Base-by-base conservation (phyloP, 2,329 filamentous ascomycete genomes). In the Trichoderma oligosporum region DNA sequence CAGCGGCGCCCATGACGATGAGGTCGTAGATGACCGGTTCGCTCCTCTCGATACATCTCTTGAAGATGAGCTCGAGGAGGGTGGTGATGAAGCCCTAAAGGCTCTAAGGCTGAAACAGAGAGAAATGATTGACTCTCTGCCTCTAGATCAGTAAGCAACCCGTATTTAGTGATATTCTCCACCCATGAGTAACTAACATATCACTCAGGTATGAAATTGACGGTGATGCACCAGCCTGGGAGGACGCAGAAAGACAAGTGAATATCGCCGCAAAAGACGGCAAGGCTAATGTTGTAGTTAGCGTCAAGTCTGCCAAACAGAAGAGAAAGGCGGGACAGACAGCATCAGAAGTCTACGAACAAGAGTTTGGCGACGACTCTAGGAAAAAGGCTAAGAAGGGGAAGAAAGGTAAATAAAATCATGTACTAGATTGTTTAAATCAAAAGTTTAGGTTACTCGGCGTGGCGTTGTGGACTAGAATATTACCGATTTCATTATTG, bases 121-220 rank as follows among this genome's bases (percentile, higher is more conserved):
- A 65, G 89, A 90, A 64, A 78, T 97, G 63, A 96, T 97, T 67
- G 89, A 97, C 76, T 88, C 91, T 61, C 76, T 97, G 61, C 92
- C 93, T 42, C 78, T 97, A 52, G 91, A 96, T 67, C 86, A 89
- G 66, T 71, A 64, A 67, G 72, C 64, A 56, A 2, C 4, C 8
- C 5, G n/a, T n/a, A n/a, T n/a, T n/a, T n/a, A n/a, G n/a, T n/a
- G n/a, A n/a, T n/a, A n/a, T n/a, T n/a, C n/a, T n/a, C n/a, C n/a
- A n/a, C n/a, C n/a, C n/a, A n/a, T n/a, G n/a, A n/a, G n/a, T n/a
- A n/a, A n/a, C n/a, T n/a, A n/a, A n/a, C n/a, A n/a, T n/a, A n/a
- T n/a, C n/a, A n/a, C n/a, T 7, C 49, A 85, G 83, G 64, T 87
- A 86, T 65, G 85, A 87, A 68, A 82, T 88, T 36, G 84, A 85